phyloP scores from a whole-genome alignment of 2,329 filamentous ascomycete species.

The Alternaria metachromatica region DNA sequence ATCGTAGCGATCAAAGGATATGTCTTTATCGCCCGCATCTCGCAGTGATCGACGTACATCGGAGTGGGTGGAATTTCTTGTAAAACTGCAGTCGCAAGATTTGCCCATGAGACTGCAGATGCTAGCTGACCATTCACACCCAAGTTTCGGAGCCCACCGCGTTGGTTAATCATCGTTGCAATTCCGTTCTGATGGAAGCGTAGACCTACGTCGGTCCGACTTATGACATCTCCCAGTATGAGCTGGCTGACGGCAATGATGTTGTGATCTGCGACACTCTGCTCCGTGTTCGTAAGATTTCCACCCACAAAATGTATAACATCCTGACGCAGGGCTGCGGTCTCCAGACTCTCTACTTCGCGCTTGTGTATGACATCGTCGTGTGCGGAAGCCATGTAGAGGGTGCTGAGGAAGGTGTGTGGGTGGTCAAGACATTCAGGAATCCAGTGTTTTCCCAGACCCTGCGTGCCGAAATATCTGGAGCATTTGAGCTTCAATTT shows the following conservation, averaged over 20 bases:
- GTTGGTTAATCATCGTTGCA: conserved; percentile 38
- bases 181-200: conserved; percentile 39
- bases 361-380: conserved; percentile 37
- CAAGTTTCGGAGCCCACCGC: conserved; percentile 43
- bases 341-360: conserved; percentile 37
- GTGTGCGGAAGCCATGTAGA: conserved; percentile 45
- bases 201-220: conserved; percentile 27
- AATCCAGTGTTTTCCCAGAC: conserved; percentile 45
- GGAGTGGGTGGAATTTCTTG: conserved; percentile 33
- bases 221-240: conserved; percentile 44
- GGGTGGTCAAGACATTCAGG: conserved; percentile 40
- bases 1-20: conserved; percentile 30
- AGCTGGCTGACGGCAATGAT: conserved; percentile 47
- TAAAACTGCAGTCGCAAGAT: conserved; percentile 41
- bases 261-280: conserved; percentile 40
- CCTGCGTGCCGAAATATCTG: conserved; percentile 41
- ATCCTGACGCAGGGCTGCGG: conserved; percentile 41
- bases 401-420: conserved; percentile 48
- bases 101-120: conserved; percentile 40
- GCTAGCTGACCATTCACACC: conserved; percentile 42
- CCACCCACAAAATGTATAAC: conserved; percentile 42
- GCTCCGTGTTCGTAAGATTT: conserved; percentile 30
- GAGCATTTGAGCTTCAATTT: conserved; percentile 45
- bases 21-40: conserved; percentile 13
- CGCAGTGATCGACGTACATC: conserved; percentile 40